Conservation (phyloP, 306 rosid species). For the Trifolium fragiferum region DNA sequence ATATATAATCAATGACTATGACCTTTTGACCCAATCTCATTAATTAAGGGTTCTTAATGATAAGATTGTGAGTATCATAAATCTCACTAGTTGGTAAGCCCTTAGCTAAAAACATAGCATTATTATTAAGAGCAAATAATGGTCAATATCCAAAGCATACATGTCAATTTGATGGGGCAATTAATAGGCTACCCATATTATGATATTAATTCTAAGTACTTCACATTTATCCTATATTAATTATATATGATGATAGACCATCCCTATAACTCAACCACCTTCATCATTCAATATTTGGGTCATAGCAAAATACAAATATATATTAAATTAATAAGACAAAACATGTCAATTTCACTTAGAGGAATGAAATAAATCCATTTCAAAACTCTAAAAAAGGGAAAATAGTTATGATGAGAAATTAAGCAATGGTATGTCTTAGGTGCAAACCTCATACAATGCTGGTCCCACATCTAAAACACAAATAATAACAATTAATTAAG, state of each 20-base stretch:
- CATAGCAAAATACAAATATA: neutral
- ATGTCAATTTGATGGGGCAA: neutral
- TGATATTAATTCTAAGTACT: neutral
- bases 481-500: conserved; percentile 6
- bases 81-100: neutral
- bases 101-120: neutral
- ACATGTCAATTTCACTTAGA: conserved; percentile 5
- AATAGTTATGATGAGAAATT: conserved; percentile 7
- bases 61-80: neutral
- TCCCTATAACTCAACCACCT: conserved; percentile 10
- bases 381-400: conserved; percentile 37
- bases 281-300: conserved; percentile 7
- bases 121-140: conserved; percentile 10
- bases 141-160: conserved; percentile 6
- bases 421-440: conserved; percentile 17
- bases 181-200: conserved; percentile 22
- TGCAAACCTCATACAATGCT: conserved; percentile 21
- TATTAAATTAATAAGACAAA: neutral
- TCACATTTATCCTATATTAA: neutral
- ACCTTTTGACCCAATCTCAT: neutral
- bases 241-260: neutral
- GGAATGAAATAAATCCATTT: conserved; percentile 41
- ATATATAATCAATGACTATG: too few relatives aligned
- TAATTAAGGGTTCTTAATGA: neutral
- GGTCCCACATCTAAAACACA: conserved; percentile 43